Evolutionary conservation across 2,329 filamentous ascomycete species (phyloP).

Genomic region (Chaetomium sp.): DNA sequence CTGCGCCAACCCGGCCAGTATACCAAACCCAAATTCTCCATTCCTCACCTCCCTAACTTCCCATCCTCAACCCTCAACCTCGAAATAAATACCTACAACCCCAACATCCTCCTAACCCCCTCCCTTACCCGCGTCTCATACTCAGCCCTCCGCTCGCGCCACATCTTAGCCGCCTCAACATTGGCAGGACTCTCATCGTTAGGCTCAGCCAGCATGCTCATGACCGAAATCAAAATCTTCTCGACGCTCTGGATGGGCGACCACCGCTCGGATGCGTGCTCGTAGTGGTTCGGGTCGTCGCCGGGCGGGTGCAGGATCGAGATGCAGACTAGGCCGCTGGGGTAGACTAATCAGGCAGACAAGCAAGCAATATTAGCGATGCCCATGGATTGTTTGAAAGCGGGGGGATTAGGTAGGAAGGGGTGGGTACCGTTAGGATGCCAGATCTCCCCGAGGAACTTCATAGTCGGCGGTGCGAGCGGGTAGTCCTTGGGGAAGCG

Average conservation of each 20-base stretch:
- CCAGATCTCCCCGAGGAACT: constrained; percentile 88
- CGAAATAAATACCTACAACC: constrained; percentile 39
- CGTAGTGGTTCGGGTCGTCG: constrained; percentile 97
- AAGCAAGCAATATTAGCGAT: not conserved
- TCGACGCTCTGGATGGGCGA: constrained; percentile 95
- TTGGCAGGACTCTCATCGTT: constrained; percentile 97
- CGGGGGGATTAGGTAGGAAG: not conserved
- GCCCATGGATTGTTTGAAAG: not conserved
- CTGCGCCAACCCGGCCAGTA: not conserved
- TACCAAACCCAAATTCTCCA: not conserved
- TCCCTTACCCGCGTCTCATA: constrained; percentile 84
- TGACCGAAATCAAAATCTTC: constrained; percentile 93
- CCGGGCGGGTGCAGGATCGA: constrained; percentile 96
- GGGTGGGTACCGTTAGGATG: constrained; percentile 76
- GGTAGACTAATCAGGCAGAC: constrained; percentile 59
- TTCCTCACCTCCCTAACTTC: not conserved
- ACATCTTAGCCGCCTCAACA: constrained; percentile 93
- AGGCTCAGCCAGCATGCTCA: constrained; percentile 96
- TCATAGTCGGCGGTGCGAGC: constrained; percentile 93
- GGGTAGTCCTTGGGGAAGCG: constrained; percentile 96
- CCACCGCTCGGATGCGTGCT: constrained; percentile 92
- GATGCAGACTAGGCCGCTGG: constrained; percentile 89
- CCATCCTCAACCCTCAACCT: not conserved
- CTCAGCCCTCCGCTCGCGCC: constrained; percentile 74
- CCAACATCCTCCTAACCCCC: constrained; percentile 72